Base-by-base conservation (phyloP, 202 grass and related monocot genomes). In the Zizania palustris region DNA sequence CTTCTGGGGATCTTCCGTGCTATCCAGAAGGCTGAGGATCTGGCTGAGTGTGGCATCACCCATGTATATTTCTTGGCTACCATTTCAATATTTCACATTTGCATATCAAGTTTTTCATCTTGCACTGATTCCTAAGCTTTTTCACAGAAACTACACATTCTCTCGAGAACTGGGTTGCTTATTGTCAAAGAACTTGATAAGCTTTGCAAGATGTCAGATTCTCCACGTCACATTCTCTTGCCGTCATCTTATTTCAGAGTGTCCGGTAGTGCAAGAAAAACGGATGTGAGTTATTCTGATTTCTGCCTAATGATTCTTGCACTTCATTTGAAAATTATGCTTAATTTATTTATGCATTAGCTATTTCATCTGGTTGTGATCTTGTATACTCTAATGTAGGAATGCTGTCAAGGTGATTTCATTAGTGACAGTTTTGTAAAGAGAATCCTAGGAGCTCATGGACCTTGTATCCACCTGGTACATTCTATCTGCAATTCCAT, bases 11-110 rank as follows among this genome's bases (percentile, higher is more conserved):
- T 98, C 69, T 92, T 98, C 60, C 73, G 71, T 86, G 95, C 91
- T 75, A 89, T 94, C 83, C 87, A 90, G 71, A 98, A 85, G 71
- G 91, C 91, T 81, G 87, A 87, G 80, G 95, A 94, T 94, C 75
- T 76, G 65, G 43, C 69, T 87, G 74, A 88, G 82, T 74, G 79
- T 87, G 65, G 57, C 10, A 86, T 72, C 44, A 90, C 95, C 63
- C 80, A 20, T 39, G 91, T 97, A 88, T 77, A 48, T 82, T 28
- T 85, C 40, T 22, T 59, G 21, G 19, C 14, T n/a, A 58, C 38
- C 49, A 4, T 70, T 59, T 71, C 19, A 16, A 53, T n/a, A 39
- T 44, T 46, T 87, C 69, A 28, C 65, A 51, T 75, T 80, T 89
- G 21, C 36, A 55, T 82, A 74, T 69, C 18, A 51, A 43, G 78